Evolutionary conservation across 2,329 filamentous ascomycete species (phyloP).

Genomic region (Mariannaea sp.): DNA sequence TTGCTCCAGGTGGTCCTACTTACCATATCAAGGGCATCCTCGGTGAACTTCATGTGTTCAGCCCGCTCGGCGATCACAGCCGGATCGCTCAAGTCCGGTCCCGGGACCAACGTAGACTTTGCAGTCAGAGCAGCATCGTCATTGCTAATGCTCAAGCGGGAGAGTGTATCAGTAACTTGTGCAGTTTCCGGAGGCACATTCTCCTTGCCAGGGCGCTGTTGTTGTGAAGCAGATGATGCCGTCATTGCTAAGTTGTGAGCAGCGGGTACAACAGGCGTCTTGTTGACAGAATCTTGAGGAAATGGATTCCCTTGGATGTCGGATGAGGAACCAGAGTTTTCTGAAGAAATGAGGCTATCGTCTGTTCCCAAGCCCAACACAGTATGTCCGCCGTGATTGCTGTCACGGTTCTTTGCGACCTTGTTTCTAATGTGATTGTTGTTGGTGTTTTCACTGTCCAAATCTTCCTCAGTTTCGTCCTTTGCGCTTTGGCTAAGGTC

Average conservation of each 20-base stretch:
- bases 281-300: neutral
- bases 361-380: neutral
- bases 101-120: neutral
- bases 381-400: slow-evolving; percentile 3
- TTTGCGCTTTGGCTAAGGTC: neutral
- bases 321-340: neutral
- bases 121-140: neutral
- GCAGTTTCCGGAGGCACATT: slow-evolving; percentile 32
- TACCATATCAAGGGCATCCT: slow-evolving; percentile 86
- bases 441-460: slow-evolving; percentile 1
- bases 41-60: slow-evolving; percentile 67
- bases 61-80: slow-evolving; percentile 41
- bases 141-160: slow-evolving; percentile 27
- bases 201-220: slow-evolving; percentile 37
- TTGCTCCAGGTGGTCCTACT: slow-evolving; percentile 33
- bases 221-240: slow-evolving; percentile 22
- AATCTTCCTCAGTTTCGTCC: slow-evolving; percentile 22
- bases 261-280: slow-evolving; percentile 4
- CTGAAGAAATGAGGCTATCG: neutral
- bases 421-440: slow-evolving; percentile 17
- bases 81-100: slow-evolving; percentile 35
- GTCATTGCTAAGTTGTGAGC: slow-evolving; percentile 30
- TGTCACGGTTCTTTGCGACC: slow-evolving; percentile 13
- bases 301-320: neutral
- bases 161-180: slow-evolving; percentile 21